Conservation (phyloP, 108 stramenopile species). For the Cylindrotheca fusiformis region DNA sequence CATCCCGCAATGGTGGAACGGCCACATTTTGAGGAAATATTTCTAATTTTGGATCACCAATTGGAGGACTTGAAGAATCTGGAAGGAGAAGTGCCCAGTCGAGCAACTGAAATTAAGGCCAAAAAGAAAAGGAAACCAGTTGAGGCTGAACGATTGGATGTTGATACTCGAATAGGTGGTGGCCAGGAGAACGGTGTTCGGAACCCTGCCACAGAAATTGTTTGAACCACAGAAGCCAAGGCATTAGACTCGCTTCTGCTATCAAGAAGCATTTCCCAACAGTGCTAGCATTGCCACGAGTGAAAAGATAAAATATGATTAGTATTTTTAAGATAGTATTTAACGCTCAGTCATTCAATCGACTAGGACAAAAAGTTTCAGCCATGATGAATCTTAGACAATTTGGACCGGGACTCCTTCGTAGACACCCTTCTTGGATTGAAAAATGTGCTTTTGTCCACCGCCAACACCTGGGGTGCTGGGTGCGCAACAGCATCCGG, state of each 20-base stretch:
- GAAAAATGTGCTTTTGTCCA: conserved; percentile 16
- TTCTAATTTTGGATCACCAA: conserved; percentile 49
- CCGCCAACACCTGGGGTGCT: conserved; percentile 1
- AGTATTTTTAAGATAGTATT: not conserved
- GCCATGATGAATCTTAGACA: conserved; percentile 29
- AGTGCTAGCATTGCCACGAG: not conserved
- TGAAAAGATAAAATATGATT: not conserved
- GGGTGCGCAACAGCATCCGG: no score
- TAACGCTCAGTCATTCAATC: not conserved
- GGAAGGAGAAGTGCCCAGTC: conserved; percentile 47
- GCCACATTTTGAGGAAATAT: conserved; percentile 72
- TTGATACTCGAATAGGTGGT: conserved; percentile 61
- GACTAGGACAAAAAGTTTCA: not conserved
- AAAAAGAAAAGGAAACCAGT: conserved; percentile 59
- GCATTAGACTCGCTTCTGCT: not conserved
- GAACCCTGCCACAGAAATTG: conserved; percentile 40
- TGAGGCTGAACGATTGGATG: conserved; percentile 48
- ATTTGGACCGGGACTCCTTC: conserved; percentile 34
- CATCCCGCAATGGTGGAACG: conserved; percentile 39
- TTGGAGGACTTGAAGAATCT: conserved; percentile 47
- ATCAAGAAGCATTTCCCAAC: not conserved
- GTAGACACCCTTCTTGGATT: conserved; percentile 18
- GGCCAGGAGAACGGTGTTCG: conserved; percentile 23
- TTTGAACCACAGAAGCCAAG: conserved; percentile 14
- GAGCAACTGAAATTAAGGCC: conserved; percentile 63